These are phyloP conservation scores for Acanthamoeba triangularis DNA, from an alignment of 208 protist species.

Conservation along the genomic window DNA sequence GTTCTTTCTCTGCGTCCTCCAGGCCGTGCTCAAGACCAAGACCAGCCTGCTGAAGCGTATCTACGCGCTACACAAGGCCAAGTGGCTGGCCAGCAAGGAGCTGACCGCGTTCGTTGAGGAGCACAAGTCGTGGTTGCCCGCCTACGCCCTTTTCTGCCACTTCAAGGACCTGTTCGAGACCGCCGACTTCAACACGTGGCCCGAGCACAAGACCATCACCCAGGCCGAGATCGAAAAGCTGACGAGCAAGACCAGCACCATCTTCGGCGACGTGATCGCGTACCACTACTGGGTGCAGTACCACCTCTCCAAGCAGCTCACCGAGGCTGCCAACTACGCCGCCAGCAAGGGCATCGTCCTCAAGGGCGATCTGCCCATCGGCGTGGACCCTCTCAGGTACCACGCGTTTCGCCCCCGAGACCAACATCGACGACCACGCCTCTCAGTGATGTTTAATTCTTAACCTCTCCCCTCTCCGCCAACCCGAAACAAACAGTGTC, in stretches of 20 bases:
- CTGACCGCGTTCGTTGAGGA: constrained; percentile 81
- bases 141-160: constrained; percentile 87
- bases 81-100: constrained; percentile 71
- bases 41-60: constrained; percentile 51
- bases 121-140: constrained; percentile 86
- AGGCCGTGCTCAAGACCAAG: constrained; percentile 52
- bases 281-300: constrained; percentile 90
- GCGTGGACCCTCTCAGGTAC: constrained; percentile 85
- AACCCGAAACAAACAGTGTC: constrained; percentile 56
- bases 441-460: too few relatives aligned
- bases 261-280: constrained; percentile 80
- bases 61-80: constrained; percentile 50
- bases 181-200: constrained; percentile 87
- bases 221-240: constrained; percentile 77
- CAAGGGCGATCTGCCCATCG: constrained; percentile 94
- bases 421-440: too few relatives aligned
- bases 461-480: not conserved
- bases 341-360: constrained; percentile 84
- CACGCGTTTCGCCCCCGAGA: not conserved
- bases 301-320: constrained; percentile 87
- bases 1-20: not conserved
- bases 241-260: constrained; percentile 19
- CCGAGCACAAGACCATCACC: constrained; percentile 80
- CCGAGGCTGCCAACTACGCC: constrained; percentile 82
- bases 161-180: constrained; percentile 83